These are phyloP conservation scores for Dioscorea alata DNA, from an alignment of 106 monocot genomes.

Conservation along the genomic window DNA sequence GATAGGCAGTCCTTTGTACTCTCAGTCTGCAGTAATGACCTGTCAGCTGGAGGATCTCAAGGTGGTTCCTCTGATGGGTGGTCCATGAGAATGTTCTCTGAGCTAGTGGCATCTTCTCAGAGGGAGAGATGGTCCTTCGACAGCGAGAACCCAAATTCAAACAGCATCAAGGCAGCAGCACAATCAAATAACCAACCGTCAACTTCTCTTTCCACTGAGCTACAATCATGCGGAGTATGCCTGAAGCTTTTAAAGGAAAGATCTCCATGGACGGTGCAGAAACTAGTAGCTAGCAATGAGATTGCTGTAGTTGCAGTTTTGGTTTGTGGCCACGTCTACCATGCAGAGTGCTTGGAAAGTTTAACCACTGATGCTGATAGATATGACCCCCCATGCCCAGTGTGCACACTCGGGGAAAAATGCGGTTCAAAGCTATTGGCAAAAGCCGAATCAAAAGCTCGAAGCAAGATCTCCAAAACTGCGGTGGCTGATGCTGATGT, in stretches of 20 bases:
- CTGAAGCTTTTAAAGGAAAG: conserved; percentile 62
- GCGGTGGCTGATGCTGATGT: conserved; percentile 45
- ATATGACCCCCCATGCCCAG: conserved; percentile 75
- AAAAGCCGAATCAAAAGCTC: conserved; percentile 34
- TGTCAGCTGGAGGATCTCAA: conserved; percentile 38
- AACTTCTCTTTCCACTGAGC: conserved; percentile 21
- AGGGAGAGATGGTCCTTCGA: conserved; percentile 70
- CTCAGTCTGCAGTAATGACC: conserved; percentile 9
- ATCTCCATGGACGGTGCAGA: conserved; percentile 39
- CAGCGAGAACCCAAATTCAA: conserved; percentile 28
- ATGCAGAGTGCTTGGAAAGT: conserved; percentile 87
- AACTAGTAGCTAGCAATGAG: conserved; percentile 31
- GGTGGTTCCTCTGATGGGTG: conserved; percentile 78
- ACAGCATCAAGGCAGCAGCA: conserved; percentile 20
- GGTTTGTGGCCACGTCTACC: conserved; percentile 75
- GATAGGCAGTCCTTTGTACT: conserved; percentile 20
- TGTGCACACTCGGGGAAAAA: conserved; percentile 54
- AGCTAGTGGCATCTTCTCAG: conserved; percentile 74
- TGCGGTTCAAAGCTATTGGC: conserved; percentile 18
- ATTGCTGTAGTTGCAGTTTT: conserved; percentile 65
- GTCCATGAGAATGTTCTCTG: conserved; percentile 90
- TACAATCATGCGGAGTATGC: conserved; percentile 55
- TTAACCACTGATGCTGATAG: conserved; percentile 56
- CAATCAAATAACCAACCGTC: conserved; percentile 13
- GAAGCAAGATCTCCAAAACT: conserved; percentile 52